phyloP scores from a whole-genome alignment of 2,329 filamentous ascomycete genomes.

The Phoma herbarum region DNA sequence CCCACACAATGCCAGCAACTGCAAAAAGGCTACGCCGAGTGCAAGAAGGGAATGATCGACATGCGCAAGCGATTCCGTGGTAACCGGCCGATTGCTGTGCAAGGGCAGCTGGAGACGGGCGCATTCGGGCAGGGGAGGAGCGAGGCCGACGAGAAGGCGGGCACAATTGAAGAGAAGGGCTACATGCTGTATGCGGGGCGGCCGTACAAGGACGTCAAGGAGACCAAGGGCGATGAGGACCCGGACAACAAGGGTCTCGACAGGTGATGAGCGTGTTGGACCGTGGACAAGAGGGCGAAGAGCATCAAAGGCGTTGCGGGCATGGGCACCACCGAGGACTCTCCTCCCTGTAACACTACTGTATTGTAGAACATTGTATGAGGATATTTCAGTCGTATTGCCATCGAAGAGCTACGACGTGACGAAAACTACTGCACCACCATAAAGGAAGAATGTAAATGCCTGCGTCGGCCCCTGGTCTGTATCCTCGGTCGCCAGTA shows the following conservation, averaged over 20 bases:
- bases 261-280: conserved; percentile 19
- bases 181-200: conserved; percentile 52
- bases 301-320: conserved; percentile 19
- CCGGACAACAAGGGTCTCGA: conserved; percentile 34
- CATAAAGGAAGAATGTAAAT: background rate
- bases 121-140: conserved; percentile 41
- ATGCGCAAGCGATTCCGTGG: conserved; percentile 99
- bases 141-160: conserved; percentile 44
- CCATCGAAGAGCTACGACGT: background rate
- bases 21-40: conserved; percentile 88
- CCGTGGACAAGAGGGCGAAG: background rate
- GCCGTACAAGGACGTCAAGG: conserved; percentile 41
- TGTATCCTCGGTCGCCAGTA: background rate
- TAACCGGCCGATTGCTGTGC: conserved; percentile 77
- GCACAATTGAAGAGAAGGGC: conserved; percentile 50
- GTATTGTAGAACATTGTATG: conserved; percentile 20
- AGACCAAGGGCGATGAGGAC: conserved; percentile 43
- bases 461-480: background rate
- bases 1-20: conserved; percentile 91
- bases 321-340: conserved; percentile 1
- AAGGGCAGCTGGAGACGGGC: conserved; percentile 46
- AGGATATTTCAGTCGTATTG: background rate
- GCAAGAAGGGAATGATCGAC: conserved; percentile 94
- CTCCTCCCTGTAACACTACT: conserved; percentile 27
- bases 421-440: background rate